Percentiles rank a stretch among this genome's conserved stretches.
phyloP scores from a whole-genome alignment of 257 asterid genomes.

The Solanum chiquidenum region DNA sequence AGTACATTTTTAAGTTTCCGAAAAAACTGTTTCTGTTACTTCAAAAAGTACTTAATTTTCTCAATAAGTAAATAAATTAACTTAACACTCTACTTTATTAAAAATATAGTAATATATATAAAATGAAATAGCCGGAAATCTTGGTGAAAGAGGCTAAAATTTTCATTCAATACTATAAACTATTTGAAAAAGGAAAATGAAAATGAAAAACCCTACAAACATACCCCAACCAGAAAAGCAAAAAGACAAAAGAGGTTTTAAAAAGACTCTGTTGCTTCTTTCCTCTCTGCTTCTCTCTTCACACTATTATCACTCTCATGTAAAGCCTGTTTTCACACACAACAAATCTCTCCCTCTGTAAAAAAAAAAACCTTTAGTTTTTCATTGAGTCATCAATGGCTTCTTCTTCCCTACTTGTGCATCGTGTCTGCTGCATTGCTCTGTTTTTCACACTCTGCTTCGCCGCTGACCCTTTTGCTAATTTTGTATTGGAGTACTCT shows the following conservation, averaged over 20 bases:
- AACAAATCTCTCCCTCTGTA: background rate
- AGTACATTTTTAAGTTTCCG: background rate
- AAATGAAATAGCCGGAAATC: background rate
- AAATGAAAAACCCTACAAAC: background rate
- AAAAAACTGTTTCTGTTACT: background rate
- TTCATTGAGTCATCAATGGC: slow-evolving; percentile 4
- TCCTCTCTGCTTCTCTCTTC: background rate
- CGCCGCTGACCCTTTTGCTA: slow-evolving; percentile 57
- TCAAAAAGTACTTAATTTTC: background rate
- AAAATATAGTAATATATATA: too few species aligned
- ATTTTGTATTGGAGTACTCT: slow-evolving; percentile 52
- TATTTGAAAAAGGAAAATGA: background rate
- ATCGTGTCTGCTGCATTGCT: slow-evolving; percentile 16
- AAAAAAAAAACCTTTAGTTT: background rate
- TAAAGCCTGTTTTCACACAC: background rate
- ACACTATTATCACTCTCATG: background rate
- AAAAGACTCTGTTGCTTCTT: background rate
- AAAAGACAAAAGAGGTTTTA: background rate
- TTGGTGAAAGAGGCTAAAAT: background rate
- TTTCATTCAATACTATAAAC: background rate
- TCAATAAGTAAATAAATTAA: background rate
- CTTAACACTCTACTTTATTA: background rate
- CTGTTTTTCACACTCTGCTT: slow-evolving; percentile 31
- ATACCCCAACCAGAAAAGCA: background rate
- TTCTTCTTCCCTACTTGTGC: background rate